These are phyloP conservation scores for Suhomyces xylopsoci DNA, from an alignment of 805 yeast genomes.

Conservation along the genomic window DNA sequence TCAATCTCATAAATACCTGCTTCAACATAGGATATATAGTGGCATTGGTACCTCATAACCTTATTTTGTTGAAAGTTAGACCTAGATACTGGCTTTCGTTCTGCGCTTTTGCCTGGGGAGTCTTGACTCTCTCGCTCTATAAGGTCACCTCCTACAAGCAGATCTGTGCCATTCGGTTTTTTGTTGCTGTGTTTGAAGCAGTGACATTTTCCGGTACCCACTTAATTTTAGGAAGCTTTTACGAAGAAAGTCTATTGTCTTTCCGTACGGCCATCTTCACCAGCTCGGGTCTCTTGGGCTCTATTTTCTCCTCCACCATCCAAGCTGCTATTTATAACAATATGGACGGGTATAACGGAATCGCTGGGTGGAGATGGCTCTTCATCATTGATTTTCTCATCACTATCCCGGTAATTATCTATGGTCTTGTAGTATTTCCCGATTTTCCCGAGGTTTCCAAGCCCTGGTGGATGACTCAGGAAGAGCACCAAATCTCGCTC, in stretches of 20 bases:
- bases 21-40: conserved; percentile 61
- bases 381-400: conserved; percentile 60
- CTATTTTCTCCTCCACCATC: conserved; percentile 53
- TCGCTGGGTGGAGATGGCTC: conserved; percentile 45
- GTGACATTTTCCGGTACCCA: conserved; percentile 57
- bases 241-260: conserved; percentile 34
- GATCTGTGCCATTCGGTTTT: conserved; percentile 55
- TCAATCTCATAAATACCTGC: conserved; percentile 51
- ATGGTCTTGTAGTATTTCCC: conserved; percentile 58
- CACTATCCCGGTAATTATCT: conserved; percentile 55
- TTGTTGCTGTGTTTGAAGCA: conserved; percentile 60
- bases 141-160: conserved; percentile 46
- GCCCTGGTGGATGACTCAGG: conserved; percentile 36
- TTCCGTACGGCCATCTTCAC: conserved; percentile 49
- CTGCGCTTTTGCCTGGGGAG: conserved; percentile 56
- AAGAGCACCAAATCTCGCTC: conserved; percentile 42
- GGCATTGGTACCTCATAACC: conserved; percentile 60
- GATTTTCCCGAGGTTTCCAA: conserved; percentile 47
- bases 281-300: conserved; percentile 52
- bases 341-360: conserved; percentile 46
- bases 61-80: conserved; percentile 48
- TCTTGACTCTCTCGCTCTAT: conserved; percentile 50
- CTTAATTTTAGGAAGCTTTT: conserved; percentile 53
- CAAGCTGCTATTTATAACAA: conserved; percentile 51
- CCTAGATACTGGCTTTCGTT: conserved; percentile 58